Conservation (phyloP, 345 rosid species). For the Corchorus olitorius region DNA sequence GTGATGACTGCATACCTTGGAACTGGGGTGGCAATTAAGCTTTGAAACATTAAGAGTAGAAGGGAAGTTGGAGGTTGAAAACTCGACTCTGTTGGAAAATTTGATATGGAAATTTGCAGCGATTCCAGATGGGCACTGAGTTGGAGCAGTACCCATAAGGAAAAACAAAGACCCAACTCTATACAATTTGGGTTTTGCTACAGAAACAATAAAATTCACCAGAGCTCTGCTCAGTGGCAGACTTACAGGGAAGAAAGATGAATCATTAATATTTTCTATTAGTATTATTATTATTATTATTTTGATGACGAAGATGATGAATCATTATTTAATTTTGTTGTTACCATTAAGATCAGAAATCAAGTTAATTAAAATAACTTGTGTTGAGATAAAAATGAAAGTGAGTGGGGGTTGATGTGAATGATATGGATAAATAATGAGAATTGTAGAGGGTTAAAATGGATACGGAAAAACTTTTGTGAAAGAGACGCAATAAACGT, state of each 20-base stretch:
- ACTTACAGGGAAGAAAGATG: background rate
- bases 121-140: conserved; percentile 51
- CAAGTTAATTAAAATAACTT: no score
- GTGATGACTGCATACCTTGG: conserved; percentile 41
- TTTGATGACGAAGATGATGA: no score
- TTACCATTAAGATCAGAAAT: background rate
- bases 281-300: no score
- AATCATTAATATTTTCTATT: no score
- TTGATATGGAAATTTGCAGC: conserved; percentile 35
- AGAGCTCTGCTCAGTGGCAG: background rate
- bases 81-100: conserved; percentile 32
- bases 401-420: no score
- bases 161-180: conserved; percentile 29
- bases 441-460: no score
- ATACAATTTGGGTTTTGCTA: background rate
- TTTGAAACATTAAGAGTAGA: conserved; percentile 35
- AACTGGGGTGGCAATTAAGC: conserved; percentile 27
- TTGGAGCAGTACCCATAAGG: conserved; percentile 55
- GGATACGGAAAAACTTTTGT: no score
- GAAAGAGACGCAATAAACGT: no score
- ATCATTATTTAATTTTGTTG: background rate
- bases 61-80: conserved; percentile 36
- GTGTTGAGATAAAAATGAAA: no score
- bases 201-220: background rate
- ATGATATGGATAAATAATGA: no score